These are phyloP conservation scores for Smittium mucronatum DNA, from an alignment of 371 early-diverging fungal genomes.

Conservation along the genomic window DNA sequence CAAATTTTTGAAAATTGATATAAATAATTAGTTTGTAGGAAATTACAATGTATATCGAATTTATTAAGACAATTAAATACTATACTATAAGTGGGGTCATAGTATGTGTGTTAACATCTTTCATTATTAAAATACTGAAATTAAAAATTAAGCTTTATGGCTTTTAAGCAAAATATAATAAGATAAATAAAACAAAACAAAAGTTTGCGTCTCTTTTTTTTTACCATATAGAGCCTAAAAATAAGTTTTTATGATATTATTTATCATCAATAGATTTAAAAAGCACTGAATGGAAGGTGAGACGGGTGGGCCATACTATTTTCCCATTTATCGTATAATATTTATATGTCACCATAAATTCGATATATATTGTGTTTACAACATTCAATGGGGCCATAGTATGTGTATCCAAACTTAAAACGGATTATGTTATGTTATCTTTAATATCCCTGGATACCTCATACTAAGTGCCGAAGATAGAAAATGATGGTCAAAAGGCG, in stretches of 20 bases:
- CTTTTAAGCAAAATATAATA: not conserved
- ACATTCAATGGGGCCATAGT: not conserved
- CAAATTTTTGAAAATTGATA: no score
- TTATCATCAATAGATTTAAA: not conserved
- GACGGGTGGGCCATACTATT: not conserved
- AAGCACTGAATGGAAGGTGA: not conserved
- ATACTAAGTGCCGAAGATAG: not conserved
- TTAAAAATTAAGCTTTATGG: not conserved
- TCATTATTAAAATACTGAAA: not conserved
- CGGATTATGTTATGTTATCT: not conserved
- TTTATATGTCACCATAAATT: not conserved
- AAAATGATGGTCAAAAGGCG: not conserved
- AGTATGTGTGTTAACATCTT: not conserved
- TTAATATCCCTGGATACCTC: not conserved
- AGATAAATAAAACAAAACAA: not conserved
- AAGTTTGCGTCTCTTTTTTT: no score
- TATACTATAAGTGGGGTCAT: not conserved
- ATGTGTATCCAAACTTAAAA: not conserved
- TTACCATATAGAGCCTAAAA: not conserved
- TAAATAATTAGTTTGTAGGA: no score
- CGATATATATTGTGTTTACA: not conserved
- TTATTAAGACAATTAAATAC: not conserved
- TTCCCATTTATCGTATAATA: not conserved
- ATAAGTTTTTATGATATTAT: not conserved
- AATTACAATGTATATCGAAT: not conserved